Evolutionary conservation across 2,329 filamentous ascomycete species (phyloP), one percentile per base, ranked within the genome.

Genomic region (Thelonectria blattea): DNA sequence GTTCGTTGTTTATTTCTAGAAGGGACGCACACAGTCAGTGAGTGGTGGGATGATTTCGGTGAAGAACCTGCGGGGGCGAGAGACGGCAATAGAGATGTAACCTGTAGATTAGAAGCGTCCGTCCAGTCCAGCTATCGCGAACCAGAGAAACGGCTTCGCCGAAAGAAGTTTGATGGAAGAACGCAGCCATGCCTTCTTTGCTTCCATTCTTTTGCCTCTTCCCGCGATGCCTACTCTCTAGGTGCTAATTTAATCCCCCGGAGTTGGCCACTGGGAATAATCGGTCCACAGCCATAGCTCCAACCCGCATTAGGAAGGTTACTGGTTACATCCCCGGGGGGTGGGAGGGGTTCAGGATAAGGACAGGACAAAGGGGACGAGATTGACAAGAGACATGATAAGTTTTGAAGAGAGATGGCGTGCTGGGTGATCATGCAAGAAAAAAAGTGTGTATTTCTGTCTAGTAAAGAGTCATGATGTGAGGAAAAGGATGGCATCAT

Each of bases 291-390:
- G 45, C 52, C 45, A 50, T 37, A 50, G 37, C 53, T 50, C 53
- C 53, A 56, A 42, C 37, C 53, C 53, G 27, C 20, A 43, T 56
- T 56, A 50, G 53, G 53, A 56, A 56, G 53, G 53, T 56, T 56
- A 49, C 53, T 49, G 46, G 53, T 56, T 56, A 56, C 53, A 56
- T 56, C 24, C 15, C 22, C 22, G 22, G 22, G 22, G 22, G 20
- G 22, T 12, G 2, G 32, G n/a, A 30, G 52, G 14, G 39, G 11
- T n/a, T n/a, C 30, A 30, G 14, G 47, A 43, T 17, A 52, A 18
- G 9, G 27, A 41, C 22, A 15, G 6, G 22, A 24, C 22, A 24
- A n/a, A 17, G 7, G 27, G 47, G 8, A 34, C 7, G 11, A 11
- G 14, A 34, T 49, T 20, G 27, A 46, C 43, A 20, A 14, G 43